Conservation (phyloP, 2,329 filamentous ascomycete species). For the Lachnellula subtilissima region DNA sequence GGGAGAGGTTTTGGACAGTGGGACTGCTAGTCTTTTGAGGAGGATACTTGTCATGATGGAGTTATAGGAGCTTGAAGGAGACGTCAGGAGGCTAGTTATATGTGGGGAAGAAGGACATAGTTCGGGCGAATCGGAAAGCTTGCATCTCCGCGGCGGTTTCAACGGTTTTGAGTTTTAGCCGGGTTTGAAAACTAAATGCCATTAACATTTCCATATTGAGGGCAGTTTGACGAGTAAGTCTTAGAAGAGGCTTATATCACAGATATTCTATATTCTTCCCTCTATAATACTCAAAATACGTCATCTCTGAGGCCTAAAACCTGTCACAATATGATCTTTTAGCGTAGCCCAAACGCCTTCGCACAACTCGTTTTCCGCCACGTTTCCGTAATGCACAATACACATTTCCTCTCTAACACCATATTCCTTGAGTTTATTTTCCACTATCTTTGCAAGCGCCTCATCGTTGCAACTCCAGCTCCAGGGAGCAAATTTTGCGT, state of each 20-base stretch:
- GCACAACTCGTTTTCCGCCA: not conserved
- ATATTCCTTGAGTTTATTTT: not conserved
- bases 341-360: not conserved
- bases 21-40: not conserved
- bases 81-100: not conserved
- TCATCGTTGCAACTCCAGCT: constrained; percentile 2
- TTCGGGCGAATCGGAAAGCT: not conserved
- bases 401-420: constrained; percentile 2
- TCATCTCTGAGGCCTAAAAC: no score
- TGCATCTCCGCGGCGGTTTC: not conserved
- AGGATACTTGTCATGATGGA: not conserved
- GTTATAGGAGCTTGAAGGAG: not conserved
- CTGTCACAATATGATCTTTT: not conserved
- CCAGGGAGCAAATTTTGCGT: constrained; percentile 1
- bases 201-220: no score
- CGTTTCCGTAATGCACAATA: not conserved
- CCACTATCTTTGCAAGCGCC: not conserved
- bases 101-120: not conserved
- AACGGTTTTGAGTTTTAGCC: no score
- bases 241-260: no score
- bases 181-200: no score
- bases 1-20: not conserved
- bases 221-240: no score
- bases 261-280: no score
- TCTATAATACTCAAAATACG: no score